These are phyloP conservation scores for Sinapis alba DNA, from an alignment of 441 rosid species.

Conservation along the genomic window DNA sequence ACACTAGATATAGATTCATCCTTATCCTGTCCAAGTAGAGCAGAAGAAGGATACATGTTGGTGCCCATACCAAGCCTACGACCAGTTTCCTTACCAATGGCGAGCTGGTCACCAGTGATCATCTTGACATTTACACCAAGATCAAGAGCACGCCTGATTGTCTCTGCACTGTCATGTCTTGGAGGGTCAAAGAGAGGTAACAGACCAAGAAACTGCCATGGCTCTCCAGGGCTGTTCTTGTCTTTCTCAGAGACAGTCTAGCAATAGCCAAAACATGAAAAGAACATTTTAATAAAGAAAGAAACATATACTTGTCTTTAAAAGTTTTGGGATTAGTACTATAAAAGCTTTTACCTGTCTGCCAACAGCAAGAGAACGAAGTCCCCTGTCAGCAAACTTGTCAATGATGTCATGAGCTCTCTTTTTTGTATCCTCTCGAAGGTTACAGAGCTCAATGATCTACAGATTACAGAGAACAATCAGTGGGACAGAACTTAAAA, in stretches of 20 bases:
- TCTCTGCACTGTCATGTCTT: slow-evolving; percentile 79
- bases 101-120: slow-evolving; percentile 81
- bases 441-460: slow-evolving; percentile 61
- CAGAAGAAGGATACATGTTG: slow-evolving; percentile 76
- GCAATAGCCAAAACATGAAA: slow-evolving; percentile 10
- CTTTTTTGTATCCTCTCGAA: slow-evolving; percentile 49
- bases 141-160: slow-evolving; percentile 65
- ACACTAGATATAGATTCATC: slow-evolving; percentile 47
- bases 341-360: slow-evolving; percentile 46
- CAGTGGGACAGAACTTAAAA: not conserved
- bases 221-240: slow-evolving; percentile 56
- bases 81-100: slow-evolving; percentile 76
- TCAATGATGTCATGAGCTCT: slow-evolving; percentile 62
- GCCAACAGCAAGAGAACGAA: slow-evolving; percentile 61
- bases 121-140: slow-evolving; percentile 84
- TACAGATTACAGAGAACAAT: slow-evolving; percentile 19
- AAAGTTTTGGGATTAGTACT: not conserved
- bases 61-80: slow-evolving; percentile 84
- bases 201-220: slow-evolving; percentile 72
- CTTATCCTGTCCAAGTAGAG: slow-evolving; percentile 60
- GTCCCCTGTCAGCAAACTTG: slow-evolving; percentile 66
- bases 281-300: not conserved
- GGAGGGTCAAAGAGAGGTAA: slow-evolving; percentile 83
- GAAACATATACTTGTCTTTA: slow-evolving; percentile 5
- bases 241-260: slow-evolving; percentile 53